Conservation (phyloP, 495 filamentous ascomycete species). For the Daldinia loculata region DNA sequence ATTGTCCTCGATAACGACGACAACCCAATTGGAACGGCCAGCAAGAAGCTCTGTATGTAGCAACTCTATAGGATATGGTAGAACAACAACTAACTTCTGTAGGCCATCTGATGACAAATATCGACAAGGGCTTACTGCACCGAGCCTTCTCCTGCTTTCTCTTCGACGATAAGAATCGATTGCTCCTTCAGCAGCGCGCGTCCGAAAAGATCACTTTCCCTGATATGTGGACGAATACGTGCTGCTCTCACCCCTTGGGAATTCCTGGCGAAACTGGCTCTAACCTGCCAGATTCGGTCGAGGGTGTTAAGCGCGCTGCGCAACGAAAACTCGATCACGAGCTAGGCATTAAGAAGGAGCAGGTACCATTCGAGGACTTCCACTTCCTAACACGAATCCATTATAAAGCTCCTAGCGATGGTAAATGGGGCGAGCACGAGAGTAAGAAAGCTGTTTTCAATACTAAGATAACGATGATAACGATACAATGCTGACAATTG, state of each 20-base stretch:
- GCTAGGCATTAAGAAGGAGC: constrained; percentile 86
- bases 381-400: constrained; percentile 96
- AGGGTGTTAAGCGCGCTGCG: constrained; percentile 88
- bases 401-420: constrained; percentile 96
- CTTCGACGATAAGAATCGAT: constrained; percentile 87
- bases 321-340: constrained; percentile 94
- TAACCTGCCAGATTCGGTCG: constrained; percentile 78
- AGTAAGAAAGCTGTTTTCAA: constrained; percentile 68
- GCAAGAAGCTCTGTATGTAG: constrained; percentile 94
- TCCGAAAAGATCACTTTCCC: constrained; percentile 99
- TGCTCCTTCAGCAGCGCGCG: constrained; percentile 95
- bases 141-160: constrained; percentile 98
- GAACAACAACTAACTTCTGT: constrained; percentile 19
- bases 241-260: constrained; percentile 96
- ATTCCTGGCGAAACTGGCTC: constrained; percentile 90
- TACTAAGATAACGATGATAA: not conserved
- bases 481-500: constrained; percentile 15
- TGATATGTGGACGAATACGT: constrained; percentile 99
- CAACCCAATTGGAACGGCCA: constrained; percentile 91
- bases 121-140: constrained; percentile 92
- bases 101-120: constrained; percentile 99
- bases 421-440: constrained; percentile 99
- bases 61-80: not conserved
- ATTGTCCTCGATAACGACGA: constrained; percentile 95
- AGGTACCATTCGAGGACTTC: constrained; percentile 93